A percentile compares a stretch with the other conserved stretches of the same genome.
phyloP scores from a whole-genome alignment of 768 basidiomycete genomes.

The Hygrocybe coccinea region DNA sequence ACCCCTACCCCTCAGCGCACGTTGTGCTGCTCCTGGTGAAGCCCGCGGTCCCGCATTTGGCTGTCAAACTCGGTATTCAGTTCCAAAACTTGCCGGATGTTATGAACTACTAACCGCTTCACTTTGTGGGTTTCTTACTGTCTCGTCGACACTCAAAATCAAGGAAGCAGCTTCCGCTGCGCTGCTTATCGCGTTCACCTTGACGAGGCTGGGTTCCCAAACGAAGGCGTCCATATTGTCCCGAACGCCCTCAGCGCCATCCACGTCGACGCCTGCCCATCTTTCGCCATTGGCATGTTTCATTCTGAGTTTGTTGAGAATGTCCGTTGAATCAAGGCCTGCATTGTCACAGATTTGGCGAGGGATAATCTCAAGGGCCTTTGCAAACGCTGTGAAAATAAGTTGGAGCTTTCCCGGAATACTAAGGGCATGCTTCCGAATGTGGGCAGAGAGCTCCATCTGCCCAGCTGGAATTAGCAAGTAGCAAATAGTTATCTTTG shows the following conservation, averaged over 20 bases:
- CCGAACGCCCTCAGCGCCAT: conserved; percentile 79
- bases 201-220: conserved; percentile 96
- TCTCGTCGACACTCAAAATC: conserved; percentile 95
- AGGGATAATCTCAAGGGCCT: conserved; percentile 95
- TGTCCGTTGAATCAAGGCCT: conserved; percentile 93
- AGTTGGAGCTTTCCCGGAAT: conserved; percentile 96
- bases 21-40: conserved; percentile 86
- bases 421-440: conserved; percentile 83
- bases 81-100: conserved; percentile 3
- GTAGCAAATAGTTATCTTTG: background rate
- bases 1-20: conserved; percentile 82
- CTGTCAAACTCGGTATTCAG: conserved; percentile 36
- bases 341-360: conserved; percentile 99
- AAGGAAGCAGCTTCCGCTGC: conserved; percentile 95
- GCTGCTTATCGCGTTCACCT: conserved; percentile 91
- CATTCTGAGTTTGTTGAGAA: conserved; percentile 96
- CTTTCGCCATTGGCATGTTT: conserved; percentile 82
- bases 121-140: conserved; percentile 91
- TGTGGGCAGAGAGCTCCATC: conserved; percentile 97
- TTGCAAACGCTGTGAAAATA: conserved; percentile 92
- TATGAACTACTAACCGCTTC: conserved; percentile 62
- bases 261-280: conserved; percentile 95
- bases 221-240: conserved; percentile 98
- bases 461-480: conserved; percentile 28
- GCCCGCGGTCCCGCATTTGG: conserved; percentile 80